Evolutionary conservation across 192 early-diverging fungal genomes (phyloP).

Genomic region (Backusella psychrophila): DNA sequence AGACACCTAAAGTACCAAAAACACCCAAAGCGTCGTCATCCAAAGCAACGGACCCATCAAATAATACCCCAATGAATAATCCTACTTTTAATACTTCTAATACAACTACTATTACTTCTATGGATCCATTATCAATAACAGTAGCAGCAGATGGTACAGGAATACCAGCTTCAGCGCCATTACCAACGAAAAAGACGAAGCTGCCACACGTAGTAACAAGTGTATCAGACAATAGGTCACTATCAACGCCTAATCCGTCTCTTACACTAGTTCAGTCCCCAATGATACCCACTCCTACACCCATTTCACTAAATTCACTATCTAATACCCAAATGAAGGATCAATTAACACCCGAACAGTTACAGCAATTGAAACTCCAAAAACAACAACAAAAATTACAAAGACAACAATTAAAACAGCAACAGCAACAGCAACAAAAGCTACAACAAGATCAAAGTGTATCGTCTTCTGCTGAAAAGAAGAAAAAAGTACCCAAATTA

Average conservation of each 20-base stretch:
- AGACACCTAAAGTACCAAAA: not conserved
- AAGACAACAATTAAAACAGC: slow-evolving; percentile 12
- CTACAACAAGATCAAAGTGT: not conserved
- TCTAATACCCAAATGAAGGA: not conserved
- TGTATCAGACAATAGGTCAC: not conserved
- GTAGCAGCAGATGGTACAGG: too few relatives aligned
- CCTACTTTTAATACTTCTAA: too few relatives aligned
- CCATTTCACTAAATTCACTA: not conserved
- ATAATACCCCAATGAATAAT: not conserved
- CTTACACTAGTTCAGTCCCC: not conserved
- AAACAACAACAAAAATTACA: slow-evolving; percentile 8
- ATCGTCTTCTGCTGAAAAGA: not conserved
- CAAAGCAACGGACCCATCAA: not conserved
- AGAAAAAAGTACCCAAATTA: slow-evolving; percentile 14
- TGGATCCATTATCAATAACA: not conserved
- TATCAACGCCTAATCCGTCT: not conserved
- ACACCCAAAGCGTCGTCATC: not conserved
- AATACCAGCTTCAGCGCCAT: not conserved
- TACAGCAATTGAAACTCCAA: slow-evolving; percentile 2
- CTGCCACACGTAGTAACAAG: not conserved
- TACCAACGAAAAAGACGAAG: not conserved
- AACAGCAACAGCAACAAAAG: not conserved
- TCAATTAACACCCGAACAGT: not conserved
- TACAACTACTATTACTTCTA: not conserved
- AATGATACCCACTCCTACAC: slow-evolving; percentile 5